A percentile compares a stretch with the other conserved stretches of the same genome.
Evolutionary conservation across 2,329 filamentous ascomycete species (phyloP).

Genomic region (Diatrype stigma): DNA sequence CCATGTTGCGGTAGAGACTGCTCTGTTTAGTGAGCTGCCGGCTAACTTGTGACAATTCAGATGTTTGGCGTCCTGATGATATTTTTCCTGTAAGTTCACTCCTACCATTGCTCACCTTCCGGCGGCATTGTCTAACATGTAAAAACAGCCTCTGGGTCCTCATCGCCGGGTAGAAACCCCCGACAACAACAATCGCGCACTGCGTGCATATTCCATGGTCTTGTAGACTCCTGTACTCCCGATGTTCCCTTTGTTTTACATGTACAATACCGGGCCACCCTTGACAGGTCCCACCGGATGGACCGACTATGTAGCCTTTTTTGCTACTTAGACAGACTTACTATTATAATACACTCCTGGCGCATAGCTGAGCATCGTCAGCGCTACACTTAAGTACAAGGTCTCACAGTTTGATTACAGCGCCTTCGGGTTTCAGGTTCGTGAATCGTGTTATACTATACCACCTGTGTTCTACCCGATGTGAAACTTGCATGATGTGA

Average conservation of each 20-base stretch:
- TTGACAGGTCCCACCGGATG: not conserved
- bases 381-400: not conserved
- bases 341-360: not conserved
- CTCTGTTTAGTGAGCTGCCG: not conserved
- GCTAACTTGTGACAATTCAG: conserved; percentile 9
- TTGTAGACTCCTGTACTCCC: not conserved
- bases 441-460: no score
- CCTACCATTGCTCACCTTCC: not conserved
- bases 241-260: not conserved
- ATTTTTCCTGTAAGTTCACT: conserved; percentile 64
- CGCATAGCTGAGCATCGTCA: not conserved
- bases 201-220: not conserved
- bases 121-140: conserved; percentile 1
- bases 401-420: not conserved
- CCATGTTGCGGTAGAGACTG: not conserved
- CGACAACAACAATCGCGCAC: conserved; percentile 1
- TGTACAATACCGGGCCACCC: not conserved
- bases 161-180: conserved; percentile 46
- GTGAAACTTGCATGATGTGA: no score
- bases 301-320: no score
- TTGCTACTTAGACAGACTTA: not conserved
- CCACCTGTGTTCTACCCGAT: no score
- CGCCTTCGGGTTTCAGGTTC: no score
- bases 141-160: conserved; percentile 59
- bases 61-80: conserved; percentile 93